Evolutionary conservation across 139 green algal genomes (phyloP).

Genomic region (Yamagishiella unicocca): DNA sequence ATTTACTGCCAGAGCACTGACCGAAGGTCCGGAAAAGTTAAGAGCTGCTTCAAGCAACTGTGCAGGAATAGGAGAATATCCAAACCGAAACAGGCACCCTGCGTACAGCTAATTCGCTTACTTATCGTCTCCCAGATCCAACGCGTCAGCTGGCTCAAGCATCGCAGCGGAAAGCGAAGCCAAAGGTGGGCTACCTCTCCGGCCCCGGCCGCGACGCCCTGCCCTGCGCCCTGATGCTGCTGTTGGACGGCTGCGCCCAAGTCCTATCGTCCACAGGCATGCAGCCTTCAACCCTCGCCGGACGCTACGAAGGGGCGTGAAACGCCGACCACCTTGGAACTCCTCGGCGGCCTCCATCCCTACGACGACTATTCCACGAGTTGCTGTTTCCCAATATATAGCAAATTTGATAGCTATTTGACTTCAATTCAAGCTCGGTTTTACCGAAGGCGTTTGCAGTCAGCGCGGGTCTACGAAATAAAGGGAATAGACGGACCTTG

Average conservation of each 20-base stretch:
- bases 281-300: conserved; percentile 2
- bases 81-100: too few relatives aligned
- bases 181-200: neutral
- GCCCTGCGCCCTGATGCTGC: neutral
- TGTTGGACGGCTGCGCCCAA: neutral
- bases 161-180: conserved; percentile 22
- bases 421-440: too few relatives aligned
- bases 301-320: neutral
- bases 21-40: neutral
- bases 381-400: too few relatives aligned
- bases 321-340: neutral
- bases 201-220: conserved; percentile 3
- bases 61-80: too few relatives aligned
- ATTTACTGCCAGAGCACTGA: neutral
- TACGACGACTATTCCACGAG: too few relatives aligned
- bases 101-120: neutral
- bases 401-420: too few relatives aligned
- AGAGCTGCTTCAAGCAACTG: neutral
- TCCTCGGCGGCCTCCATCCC: neutral
- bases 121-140: neutral
- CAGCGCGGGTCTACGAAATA: too few relatives aligned
- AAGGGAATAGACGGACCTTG: too few relatives aligned
- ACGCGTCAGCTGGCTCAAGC: neutral
- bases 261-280: conserved; percentile 20
- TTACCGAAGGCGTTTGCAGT: too few relatives aligned